Evolutionary conservation across 208 protist genomes (phyloP).

Genomic region (Crithidia sp.): DNA sequence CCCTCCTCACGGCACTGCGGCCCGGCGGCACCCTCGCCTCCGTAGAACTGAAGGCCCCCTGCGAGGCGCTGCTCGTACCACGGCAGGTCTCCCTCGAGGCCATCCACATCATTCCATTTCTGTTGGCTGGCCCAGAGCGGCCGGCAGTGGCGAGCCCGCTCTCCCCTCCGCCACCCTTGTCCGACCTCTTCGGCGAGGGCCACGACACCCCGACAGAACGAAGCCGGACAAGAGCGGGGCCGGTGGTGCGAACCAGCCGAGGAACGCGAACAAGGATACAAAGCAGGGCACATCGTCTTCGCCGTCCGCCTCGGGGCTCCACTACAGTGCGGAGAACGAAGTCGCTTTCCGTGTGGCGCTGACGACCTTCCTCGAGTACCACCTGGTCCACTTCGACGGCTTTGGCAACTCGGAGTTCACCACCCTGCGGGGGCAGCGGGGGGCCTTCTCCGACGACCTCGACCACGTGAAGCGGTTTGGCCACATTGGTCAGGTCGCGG

Average conservation of each 20-base stretch:
- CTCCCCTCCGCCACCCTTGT: neutral
- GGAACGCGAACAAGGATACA: neutral
- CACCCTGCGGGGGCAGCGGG: conserved; percentile 64
- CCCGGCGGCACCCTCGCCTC: conserved; percentile 50
- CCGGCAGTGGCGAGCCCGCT: neutral
- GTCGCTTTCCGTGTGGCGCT: conserved; percentile 30
- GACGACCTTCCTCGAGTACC: conserved; percentile 59
- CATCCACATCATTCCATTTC: conserved; percentile 31
- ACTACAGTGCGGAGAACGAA: conserved; percentile 20
- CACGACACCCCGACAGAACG: neutral
- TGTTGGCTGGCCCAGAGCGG: conserved; percentile 23
- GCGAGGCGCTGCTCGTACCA: conserved; percentile 64
- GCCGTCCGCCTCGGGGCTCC: neutral
- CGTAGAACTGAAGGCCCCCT: conserved; percentile 25
- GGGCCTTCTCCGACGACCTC: conserved; percentile 63
- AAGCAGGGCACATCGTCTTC: neutral
- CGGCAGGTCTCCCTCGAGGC: conserved; percentile 46
- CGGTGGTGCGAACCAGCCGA: neutral
- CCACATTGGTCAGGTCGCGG: conserved; percentile 32
- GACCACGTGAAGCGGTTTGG: conserved; percentile 60
- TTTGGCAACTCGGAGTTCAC: conserved; percentile 54
- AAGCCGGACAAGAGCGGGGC: neutral
- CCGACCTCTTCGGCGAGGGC: conserved; percentile 16
- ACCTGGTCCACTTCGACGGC: conserved; percentile 66
- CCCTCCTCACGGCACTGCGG: conserved; percentile 49